These are phyloP conservation scores for Morella rubra DNA, from an alignment of 306 rosid species.

Conservation along the genomic window DNA sequence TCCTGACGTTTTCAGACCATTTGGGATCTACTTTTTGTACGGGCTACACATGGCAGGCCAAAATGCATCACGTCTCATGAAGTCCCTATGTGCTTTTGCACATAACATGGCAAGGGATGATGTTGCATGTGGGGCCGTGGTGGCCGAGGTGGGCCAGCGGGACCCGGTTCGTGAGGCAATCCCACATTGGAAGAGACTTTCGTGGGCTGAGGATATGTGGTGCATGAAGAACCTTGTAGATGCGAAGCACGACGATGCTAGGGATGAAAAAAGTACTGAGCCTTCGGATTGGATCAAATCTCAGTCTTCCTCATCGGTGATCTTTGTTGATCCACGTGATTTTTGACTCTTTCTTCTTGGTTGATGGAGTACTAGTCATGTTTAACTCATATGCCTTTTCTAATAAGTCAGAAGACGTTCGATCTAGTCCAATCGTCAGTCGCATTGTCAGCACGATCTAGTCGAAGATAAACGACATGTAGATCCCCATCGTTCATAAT, in stretches of 20 bases:
- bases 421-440: too few relatives aligned
- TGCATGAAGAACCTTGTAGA: constrained; percentile 66
- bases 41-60: constrained; percentile 79
- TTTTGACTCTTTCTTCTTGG: constrained; percentile 33
- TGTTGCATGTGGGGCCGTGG: constrained; percentile 74
- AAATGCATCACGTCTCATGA: constrained; percentile 54
- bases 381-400: background rate
- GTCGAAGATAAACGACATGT: too few relatives aligned
- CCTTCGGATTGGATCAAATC: constrained; percentile 39
- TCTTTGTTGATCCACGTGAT: constrained; percentile 90
- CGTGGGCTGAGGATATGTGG: constrained; percentile 86
- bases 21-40: constrained; percentile 75
- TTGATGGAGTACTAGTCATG: background rate
- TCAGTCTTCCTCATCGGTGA: constrained; percentile 48
- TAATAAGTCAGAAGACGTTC: background rate
- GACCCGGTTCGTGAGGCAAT: constrained; percentile 73
- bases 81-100: constrained; percentile 53
- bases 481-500: too few relatives aligned
- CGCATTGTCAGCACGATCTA: too few relatives aligned
- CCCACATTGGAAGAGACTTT: constrained; percentile 85
- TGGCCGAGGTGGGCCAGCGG: constrained; percentile 72
- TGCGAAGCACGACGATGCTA: constrained; percentile 11
- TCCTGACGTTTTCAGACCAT: constrained; percentile 74
- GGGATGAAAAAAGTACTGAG: constrained; percentile 21
- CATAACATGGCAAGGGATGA: constrained; percentile 81